phyloP scores from a whole-genome alignment of 306 rosid genomes.

The Castanea mollissima region DNA sequence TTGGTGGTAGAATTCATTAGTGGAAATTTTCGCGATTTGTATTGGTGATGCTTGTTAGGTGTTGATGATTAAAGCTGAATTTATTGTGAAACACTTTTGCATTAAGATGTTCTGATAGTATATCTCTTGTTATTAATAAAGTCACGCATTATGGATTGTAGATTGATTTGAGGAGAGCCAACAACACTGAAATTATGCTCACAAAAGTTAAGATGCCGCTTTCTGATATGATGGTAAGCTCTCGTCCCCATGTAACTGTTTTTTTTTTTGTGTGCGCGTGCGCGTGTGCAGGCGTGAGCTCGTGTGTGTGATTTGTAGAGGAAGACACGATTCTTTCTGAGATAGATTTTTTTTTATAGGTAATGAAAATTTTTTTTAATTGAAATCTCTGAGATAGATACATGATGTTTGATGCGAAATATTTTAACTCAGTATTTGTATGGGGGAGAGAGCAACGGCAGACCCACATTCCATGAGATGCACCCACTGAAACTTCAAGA shows the following conservation, averaged over 20 bases:
- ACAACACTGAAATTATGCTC: conserved; percentile 98
- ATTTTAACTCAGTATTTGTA: too few species aligned
- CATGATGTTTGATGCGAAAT: too few species aligned
- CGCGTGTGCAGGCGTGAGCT: too few species aligned
- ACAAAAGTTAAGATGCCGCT: conserved; percentile 99
- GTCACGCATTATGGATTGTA: conserved; percentile 33
- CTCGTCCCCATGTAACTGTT: neutral
- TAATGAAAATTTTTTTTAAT: too few species aligned
- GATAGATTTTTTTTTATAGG: neutral
- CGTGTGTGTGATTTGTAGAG: neutral
- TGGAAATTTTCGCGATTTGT: conserved; percentile 12
- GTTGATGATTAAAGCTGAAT: conserved; percentile 19
- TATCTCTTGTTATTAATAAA: conserved; percentile 18
- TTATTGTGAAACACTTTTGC: neutral
- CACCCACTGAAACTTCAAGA: too few species aligned
- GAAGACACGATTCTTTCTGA: neutral
- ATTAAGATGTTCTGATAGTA: conserved; percentile 11
- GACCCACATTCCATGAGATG: too few species aligned
- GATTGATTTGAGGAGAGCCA: conserved; percentile 95
- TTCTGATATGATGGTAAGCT: conserved; percentile 97
- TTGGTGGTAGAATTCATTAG: conserved; percentile 8
- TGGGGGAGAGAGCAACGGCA: too few species aligned
- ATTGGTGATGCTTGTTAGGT: conserved; percentile 19
- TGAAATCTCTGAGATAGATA: neutral
- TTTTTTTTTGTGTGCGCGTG: neutral